Evolutionary conservation across 495 filamentous ascomycete genomes (phyloP), one percentile per base, ranked within the genome.

Genomic region (Xylaria palmicola): DNA sequence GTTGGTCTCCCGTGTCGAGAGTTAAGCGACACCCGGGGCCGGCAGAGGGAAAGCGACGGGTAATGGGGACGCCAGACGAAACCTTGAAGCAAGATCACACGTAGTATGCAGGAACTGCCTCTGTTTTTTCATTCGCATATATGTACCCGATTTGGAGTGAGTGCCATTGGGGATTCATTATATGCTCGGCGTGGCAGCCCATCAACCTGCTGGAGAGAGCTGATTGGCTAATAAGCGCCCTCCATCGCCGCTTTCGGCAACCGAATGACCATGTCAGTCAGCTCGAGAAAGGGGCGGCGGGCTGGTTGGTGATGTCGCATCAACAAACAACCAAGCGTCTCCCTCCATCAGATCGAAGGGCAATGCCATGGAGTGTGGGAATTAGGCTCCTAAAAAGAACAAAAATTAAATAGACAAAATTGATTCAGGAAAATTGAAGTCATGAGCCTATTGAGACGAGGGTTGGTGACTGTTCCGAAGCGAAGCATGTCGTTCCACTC

Each of bases 51-150:
- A 43, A n/a, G n/a, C 30, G 22, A 37, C 20, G 37, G 52, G 4
- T 26, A 1, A 24, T 27, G 51, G 13, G 32, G n/a, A 15, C n/a
- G 22, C 37, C 34, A 9, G 32, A 53, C 2, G 20, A n/a, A n/a
- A n/a, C n/a, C n/a, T n/a, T n/a, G 22, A 27, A 2, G 34, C n/a
- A 32, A 17, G 17, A 56, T 56, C 37, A 56, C 53, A 56, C 53
- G 53, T 56, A 44, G 53, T 44, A 56, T 56, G 53, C 53, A 55
- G 52, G 26, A 56, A n/a, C n/a, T n/a, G n/a, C n/a, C n/a, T n/a
- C 20, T 26, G 32, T 48, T 5, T 15, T 4, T 34, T 56, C 39
- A n/a, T n/a, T 56, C 53, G 53, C 53, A 44, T 32, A 8, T 44
- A 7, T 22, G 26, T 20, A 44, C 39, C 27, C 4, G 1, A 20